Evolutionary conservation across 306 rosid genomes (phyloP), one percentile per base, ranked within the genome.

Genomic region (Glycyrrhiza uralensis): DNA sequence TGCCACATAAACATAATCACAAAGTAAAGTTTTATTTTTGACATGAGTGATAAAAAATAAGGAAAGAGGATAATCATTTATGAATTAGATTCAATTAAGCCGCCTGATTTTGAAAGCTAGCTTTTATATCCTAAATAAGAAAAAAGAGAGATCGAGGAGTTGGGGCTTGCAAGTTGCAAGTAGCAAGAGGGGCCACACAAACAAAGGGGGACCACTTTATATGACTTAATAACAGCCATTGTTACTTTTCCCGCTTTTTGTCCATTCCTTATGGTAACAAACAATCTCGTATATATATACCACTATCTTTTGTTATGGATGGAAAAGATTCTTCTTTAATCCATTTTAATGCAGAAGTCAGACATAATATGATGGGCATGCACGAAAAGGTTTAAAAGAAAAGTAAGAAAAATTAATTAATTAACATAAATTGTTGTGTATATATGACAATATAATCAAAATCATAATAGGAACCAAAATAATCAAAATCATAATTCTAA

Each of bases 401-500:
- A 47, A 30, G 2, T n/a, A n/a, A n/a, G n/a, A n/a, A n/a, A 20
- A 33, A 67, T 8, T 26, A 26, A 26, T 2, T 26, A 47, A 17
- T 22, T 39, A 6, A 71, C 66, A 41, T 54, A 2, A 15, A 14
- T 28, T 17, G n/a, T n/a, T n/a, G n/a, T n/a, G n/a, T n/a, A n/a
- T n/a, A n/a, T n/a, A n/a, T 15, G 20, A 29, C 41, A 29, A 42
- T 3, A 3, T 57, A 2, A 12, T 24, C 4, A 44, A n/a, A n/a
- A n/a, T n/a, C n/a, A n/a, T n/a, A n/a, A n/a, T n/a, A n/a, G n/a
- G n/a, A n/a, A n/a, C n/a, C n/a, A n/a, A n/a, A n/a, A n/a, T n/a
- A n/a, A n/a, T n/a, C n/a, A n/a, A 65, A 42, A n/a, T 38, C 42
- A 19, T 13, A 66, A 54, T 17, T 23, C 73, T 4, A 85, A 94